Base-by-base conservation (phyloP, 2,329 filamentous ascomycete species). In the Rutstroemia sp. region DNA sequence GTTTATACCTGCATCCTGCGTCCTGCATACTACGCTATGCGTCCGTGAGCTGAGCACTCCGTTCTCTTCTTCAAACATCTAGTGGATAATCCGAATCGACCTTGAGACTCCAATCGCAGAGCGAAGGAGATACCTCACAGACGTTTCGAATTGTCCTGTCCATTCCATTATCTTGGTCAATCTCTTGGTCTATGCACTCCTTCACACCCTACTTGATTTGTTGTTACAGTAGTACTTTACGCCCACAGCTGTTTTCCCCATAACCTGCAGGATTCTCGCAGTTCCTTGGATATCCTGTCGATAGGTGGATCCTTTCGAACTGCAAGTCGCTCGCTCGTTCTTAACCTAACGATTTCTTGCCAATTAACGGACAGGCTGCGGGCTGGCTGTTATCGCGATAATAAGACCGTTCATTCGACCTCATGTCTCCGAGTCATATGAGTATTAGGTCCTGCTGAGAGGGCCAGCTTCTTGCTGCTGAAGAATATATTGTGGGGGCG, bases 361-460 rank as follows among this genome's bases (percentile, higher is more conserved):
- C 41, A 42, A 59, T 42, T 39, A 9, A 42, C 39, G n/a, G 44
- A 54, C 34, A 34, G 52, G n/a, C 27, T 39, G 18, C 37, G 18
- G 21, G 42, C 18, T 23, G 19, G 18, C 16, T 16, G 4, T 42
- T n/a, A 54, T 18, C 21, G 48, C 52, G 6, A 49, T 54, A 58
- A 50, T 49, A 57, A 16, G 48, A 51, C 52, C 51, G 52, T 54
- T 49, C 54, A 62, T 63, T 61, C 59, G 60, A 54, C 58, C 61
- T 57, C 56, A 67, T 68, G 66, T 64, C 60, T 59, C 56, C 47
- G 45, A 56, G 59, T 51, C 49, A 61, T 52, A 56, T 42, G 44
- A 49, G 45, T 25, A 48, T 34, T 50, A 54, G 62, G 63, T 67
- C 62, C 58, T 66, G 64, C 65, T 67, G 62, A 67, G 57, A 52